These are phyloP conservation scores for Jasminum sambac DNA, from an alignment of 257 asterid species.

Conservation along the genomic window DNA sequence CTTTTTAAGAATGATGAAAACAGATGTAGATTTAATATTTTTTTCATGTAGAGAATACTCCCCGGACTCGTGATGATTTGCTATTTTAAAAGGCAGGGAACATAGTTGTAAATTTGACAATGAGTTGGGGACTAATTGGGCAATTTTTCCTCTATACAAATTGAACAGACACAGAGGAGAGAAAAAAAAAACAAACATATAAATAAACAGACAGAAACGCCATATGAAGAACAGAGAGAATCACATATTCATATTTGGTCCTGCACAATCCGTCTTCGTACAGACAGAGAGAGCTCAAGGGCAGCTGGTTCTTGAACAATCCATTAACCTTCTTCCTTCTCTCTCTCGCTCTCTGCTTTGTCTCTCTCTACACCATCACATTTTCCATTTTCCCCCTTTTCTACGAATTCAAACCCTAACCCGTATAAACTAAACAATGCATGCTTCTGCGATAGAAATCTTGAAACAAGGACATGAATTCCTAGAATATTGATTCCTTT, in stretches of 20 bases:
- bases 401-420: conserved; percentile 35
- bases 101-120: background rate
- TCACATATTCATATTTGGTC: conserved; percentile 23
- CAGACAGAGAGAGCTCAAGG: conserved; percentile 27
- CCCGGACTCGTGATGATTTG: background rate
- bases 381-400: conserved; percentile 26
- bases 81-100: background rate
- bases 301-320: conserved; percentile 51
- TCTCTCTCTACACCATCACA: conserved; percentile 16
- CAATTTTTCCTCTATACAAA: background rate
- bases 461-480: conserved; percentile 28
- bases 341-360: conserved; percentile 20
- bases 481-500: conserved; percentile 27
- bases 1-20: too few relatives aligned
- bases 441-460: conserved; percentile 29
- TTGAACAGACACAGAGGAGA: background rate
- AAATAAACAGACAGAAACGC: conserved; percentile 3
- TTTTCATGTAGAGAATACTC: too few relatives aligned
- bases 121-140: background rate
- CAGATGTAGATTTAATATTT: too few relatives aligned
- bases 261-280: conserved; percentile 41
- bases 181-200: background rate
- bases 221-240: conserved; percentile 14
- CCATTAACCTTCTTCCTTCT: conserved; percentile 23
- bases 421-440: conserved; percentile 25